Evolutionary conservation across 495 filamentous ascomycete species (phyloP).

Genomic region (Xylaria bambusicola): DNA sequence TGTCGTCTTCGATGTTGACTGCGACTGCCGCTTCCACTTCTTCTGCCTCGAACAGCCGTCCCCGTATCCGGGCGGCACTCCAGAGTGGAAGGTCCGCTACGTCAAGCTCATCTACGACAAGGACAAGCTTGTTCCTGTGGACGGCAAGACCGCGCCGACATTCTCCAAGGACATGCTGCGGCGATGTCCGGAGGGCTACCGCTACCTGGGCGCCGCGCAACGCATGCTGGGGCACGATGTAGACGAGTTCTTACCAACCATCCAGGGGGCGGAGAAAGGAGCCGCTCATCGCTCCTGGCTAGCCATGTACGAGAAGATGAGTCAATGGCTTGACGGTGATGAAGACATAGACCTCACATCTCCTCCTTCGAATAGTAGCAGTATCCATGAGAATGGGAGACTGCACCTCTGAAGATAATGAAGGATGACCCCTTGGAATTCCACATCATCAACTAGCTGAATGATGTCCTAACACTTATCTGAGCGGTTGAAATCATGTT

Average conservation of each 20-base stretch:
- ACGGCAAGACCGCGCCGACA: constrained; percentile 51
- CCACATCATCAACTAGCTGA: neutral
- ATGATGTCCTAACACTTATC: neutral
- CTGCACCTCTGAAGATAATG: neutral
- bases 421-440: neutral
- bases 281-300: constrained; percentile 33
- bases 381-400: neutral
- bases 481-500: neutral
- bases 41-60: constrained; percentile 54
- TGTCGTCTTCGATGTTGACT: constrained; percentile 59
- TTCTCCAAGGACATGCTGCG: constrained; percentile 52
- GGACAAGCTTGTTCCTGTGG: constrained; percentile 63
- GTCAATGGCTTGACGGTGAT: constrained; percentile 46
- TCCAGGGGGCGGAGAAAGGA: constrained; percentile 23
- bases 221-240: constrained; percentile 46
- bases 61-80: constrained; percentile 5
- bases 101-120: constrained; percentile 70
- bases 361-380: neutral
- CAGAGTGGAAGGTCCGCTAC: constrained; percentile 59
- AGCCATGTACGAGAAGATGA: constrained; percentile 49
- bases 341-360: constrained; percentile 31
- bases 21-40: constrained; percentile 65
- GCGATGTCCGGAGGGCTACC: constrained; percentile 57
- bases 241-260: constrained; percentile 42
- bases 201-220: constrained; percentile 54